Conservation (phyloP, 2,329 filamentous ascomycete species). For the Sporothrix variecibatus region DNA sequence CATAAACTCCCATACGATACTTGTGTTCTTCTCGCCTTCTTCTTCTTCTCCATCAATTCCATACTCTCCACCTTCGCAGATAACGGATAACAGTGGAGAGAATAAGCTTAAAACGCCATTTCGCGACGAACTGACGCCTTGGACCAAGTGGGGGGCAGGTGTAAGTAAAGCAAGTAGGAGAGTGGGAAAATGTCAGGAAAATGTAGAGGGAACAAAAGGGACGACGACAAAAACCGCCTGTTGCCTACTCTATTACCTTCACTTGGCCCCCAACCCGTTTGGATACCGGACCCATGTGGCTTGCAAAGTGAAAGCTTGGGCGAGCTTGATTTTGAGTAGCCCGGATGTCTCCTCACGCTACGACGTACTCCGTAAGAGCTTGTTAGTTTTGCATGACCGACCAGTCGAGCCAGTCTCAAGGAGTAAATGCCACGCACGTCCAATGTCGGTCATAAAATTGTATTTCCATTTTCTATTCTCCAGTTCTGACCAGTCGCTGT, state of each 20-base stretch:
- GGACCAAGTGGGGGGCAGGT: neutral
- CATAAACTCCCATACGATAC: neutral
- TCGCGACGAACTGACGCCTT: neutral
- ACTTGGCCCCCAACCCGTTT: neutral
- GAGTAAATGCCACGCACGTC: neutral
- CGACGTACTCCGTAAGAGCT: too few species aligned
- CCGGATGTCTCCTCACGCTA: neutral
- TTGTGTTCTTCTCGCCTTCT: neutral
- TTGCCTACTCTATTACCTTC: too few species aligned
- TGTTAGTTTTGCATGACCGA: neutral
- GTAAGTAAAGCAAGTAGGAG: neutral
- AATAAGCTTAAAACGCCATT: slow-evolving; percentile 13
- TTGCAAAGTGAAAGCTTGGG: neutral
- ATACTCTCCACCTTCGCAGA: neutral
- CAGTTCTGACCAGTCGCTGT: neutral
- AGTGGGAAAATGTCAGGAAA: neutral
- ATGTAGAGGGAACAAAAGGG: neutral
- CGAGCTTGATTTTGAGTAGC: too few species aligned
- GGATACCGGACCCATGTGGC: neutral
- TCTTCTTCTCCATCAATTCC: neutral
- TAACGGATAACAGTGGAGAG: slow-evolving; percentile 2
- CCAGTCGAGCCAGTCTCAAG: too few species aligned
- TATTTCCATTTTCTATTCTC: neutral
- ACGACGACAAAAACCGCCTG: too few species aligned
- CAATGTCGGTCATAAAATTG: neutral